Conservation (phyloP, 345 rosid species). For the Euphorbia pulcherrima region DNA sequence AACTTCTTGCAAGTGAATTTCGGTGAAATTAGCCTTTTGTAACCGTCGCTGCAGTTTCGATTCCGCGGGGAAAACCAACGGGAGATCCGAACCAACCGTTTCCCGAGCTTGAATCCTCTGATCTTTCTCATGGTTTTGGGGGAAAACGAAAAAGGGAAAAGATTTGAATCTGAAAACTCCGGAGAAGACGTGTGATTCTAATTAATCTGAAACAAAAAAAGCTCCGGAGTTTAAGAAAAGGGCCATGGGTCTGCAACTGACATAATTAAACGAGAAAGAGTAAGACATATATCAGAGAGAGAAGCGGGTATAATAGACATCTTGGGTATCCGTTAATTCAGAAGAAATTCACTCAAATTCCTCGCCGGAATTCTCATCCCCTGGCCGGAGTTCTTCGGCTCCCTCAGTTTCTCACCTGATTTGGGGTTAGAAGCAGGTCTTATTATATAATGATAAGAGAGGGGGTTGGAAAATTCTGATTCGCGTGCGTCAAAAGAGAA, state of each 20-base stretch:
- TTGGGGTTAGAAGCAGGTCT: background rate
- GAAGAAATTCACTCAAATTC: constrained; percentile 18
- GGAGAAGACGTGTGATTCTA: background rate
- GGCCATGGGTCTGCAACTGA: constrained; percentile 59
- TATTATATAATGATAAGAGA: no score
- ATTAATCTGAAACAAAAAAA: no score
- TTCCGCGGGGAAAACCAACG: constrained; percentile 44
- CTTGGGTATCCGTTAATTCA: background rate
- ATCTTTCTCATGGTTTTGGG: constrained; percentile 38
- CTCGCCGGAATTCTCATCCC: background rate
- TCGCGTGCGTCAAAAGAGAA: background rate
- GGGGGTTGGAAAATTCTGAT: no score
- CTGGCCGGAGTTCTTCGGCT: background rate
- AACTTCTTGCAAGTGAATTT: constrained; percentile 20
- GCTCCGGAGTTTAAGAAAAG: constrained; percentile 28
- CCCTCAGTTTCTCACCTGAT: background rate
- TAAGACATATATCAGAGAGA: constrained; percentile 46
- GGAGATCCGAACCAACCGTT: constrained; percentile 45
- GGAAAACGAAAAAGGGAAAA: background rate
- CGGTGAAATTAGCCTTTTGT: constrained; percentile 24
- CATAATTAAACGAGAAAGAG: constrained; percentile 44
- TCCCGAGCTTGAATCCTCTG: constrained; percentile 63
- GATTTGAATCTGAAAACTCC: background rate
- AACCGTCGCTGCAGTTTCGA: constrained; percentile 25
- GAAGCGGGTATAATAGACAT: constrained; percentile 48